Base-by-base conservation (phyloP, 257 asterid genomes). In the Datura wrightii region DNA sequence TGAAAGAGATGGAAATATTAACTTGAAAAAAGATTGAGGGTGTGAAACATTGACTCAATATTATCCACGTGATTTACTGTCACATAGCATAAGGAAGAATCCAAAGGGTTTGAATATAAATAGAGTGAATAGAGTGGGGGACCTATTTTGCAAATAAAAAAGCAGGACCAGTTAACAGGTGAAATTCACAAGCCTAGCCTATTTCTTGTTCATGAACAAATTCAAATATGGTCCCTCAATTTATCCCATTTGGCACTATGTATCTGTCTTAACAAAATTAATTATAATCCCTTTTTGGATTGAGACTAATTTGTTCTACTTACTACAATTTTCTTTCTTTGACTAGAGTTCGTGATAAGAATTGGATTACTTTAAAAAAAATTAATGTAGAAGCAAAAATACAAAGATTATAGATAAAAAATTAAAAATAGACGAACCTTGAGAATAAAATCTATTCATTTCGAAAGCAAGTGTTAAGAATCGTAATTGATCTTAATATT, bases 181-280 rank as follows among this genome's bases (percentile, higher is more conserved):
- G 80, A 71, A 71, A 71, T 71, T 39, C 53, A 69, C 79, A 71
- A 44, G 80, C 39, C n/a, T 10, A n/a, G 39, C 56, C 39, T 44
- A 71, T 71, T 71, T 71, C 8, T 44, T 71, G 5, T 5, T 19
- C 56, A 71, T 19, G 56, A n/a, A 71, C 39, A 71, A n/a, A n/a
- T 44, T 71, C 56, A 71, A 44, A 71, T 71, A 71, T 71, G 80
- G 80, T 71, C 80, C 80, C 80, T 71, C 5, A 10, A 44, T 44
- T 71, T n/a, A 71, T n/a, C 55, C 9, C 34, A 42, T 42, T n/a
- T 50, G 54, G 0, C 3, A 42, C 10, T 0, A 42, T 42, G 4
- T 16, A 42, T 41, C 3, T 18, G 5, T 4, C 7, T 71, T 0
- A 10, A 39, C 37, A 39, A 8, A 24, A 39, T 48, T 48, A 71